These are phyloP conservation scores for Yamadazyma triangularis DNA, from an alignment of 1,139 yeast species.

Conservation along the genomic window DNA sequence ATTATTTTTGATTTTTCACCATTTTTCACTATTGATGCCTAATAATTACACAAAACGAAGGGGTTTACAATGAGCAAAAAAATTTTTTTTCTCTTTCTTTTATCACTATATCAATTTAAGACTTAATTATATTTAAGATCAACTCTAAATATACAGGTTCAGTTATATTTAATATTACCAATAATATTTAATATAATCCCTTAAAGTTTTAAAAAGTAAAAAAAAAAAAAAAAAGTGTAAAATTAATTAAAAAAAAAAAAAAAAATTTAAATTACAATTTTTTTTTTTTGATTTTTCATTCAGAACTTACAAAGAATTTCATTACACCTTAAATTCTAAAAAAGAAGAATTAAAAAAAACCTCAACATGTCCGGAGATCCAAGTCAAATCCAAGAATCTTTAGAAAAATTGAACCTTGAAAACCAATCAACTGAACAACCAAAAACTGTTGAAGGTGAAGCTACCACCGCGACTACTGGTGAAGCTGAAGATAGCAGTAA, in stretches of 20 bases:
- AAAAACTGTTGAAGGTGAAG: conserved; percentile 14
- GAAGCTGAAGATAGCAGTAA: conserved; percentile 27
- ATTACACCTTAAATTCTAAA: conserved; percentile 1
- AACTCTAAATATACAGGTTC: neutral
- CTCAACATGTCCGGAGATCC: conserved; percentile 38
- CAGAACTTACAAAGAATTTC: neutral
- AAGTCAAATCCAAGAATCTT: conserved; percentile 50
- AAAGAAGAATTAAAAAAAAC: conserved; percentile 3
- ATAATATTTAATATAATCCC: neutral
- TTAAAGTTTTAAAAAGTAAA: neutral
- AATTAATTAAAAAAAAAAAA: neutral
- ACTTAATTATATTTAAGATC: neutral
- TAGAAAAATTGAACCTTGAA: conserved; percentile 50
- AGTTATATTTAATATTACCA: neutral
- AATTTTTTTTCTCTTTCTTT: too few relatives aligned
- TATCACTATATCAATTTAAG: too few relatives aligned
- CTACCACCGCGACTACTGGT: conserved; percentile 12
- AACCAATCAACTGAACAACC: conserved; percentile 29
- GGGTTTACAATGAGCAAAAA: neutral
- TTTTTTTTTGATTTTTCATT: neutral
- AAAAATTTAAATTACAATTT: neutral
- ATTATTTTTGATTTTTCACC: neutral
- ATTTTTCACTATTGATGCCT: too few relatives aligned
- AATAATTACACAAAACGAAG: neutral
- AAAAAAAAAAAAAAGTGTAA: neutral